Percentiles rank a stretch among this genome's conserved stretches.
Conservation (phyloP, 2,329 filamentous ascomycete species). For the Hortaea sp. region DNA sequence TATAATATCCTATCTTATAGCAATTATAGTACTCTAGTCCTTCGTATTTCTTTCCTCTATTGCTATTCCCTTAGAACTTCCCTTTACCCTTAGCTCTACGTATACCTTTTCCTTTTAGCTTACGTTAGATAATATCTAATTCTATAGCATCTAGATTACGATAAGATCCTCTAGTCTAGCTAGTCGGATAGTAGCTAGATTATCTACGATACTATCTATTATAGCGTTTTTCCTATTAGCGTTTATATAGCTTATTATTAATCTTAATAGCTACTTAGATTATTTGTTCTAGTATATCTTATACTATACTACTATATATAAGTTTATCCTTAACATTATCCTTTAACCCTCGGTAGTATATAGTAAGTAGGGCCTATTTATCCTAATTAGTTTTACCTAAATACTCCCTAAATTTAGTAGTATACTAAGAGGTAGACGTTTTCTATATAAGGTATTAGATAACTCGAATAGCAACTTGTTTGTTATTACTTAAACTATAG, state of each 20-base stretch:
- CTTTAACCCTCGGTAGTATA: too few relatives aligned
- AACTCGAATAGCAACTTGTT: too few relatives aligned
- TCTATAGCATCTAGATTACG: not conserved
- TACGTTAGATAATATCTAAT: not conserved
- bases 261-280: too few relatives aligned
- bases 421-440: too few relatives aligned
- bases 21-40: not conserved
- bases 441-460: too few relatives aligned
- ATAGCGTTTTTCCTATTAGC: slow-evolving; percentile 1
- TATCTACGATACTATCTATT: not conserved
- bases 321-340: slow-evolving; percentile 7
- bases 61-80: too few relatives aligned
- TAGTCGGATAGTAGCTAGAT: not conserved
- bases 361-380: too few relatives aligned
- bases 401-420: too few relatives aligned
- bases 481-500: too few relatives aligned
- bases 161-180: not conserved
- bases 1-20: not conserved
- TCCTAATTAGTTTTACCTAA: too few relatives aligned
- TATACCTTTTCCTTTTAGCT: slow-evolving; percentile 6
- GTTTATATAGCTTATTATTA: not conserved
- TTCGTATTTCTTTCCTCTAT: slow-evolving; percentile 1
- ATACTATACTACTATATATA: too few relatives aligned
- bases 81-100: slow-evolving; percentile 8
- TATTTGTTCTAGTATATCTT: not conserved